Evolutionary conservation across 176 grass and related monocot genomes (phyloP).

Genomic region (Miscanthus lutarioriparius): DNA sequence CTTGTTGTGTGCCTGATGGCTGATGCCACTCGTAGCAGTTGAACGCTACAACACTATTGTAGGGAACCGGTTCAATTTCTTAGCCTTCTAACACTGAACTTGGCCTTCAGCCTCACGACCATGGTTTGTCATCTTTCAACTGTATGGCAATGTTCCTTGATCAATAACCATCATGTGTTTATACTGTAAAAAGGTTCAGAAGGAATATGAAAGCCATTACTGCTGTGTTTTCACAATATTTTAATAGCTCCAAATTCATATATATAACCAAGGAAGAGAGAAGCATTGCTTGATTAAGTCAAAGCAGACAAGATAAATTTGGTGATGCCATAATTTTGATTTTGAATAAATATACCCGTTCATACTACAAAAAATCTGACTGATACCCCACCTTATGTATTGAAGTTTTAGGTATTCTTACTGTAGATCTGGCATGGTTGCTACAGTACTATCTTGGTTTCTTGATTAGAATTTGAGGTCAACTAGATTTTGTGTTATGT

Average conservation of each 20-base stretch:
- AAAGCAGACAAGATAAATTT: not conserved
- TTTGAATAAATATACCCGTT: not conserved
- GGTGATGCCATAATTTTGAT: not conserved
- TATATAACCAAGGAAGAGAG: not conserved
- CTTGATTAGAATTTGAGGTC: too few species aligned
- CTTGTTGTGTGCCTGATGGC: not conserved
- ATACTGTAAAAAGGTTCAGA: not conserved
- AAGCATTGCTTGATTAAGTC: not conserved
- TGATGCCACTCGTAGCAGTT: not conserved
- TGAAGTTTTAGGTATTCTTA: too few species aligned
- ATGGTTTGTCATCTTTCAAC: not conserved
- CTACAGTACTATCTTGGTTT: too few species aligned
- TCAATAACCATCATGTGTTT: not conserved
- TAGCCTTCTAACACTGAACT: not conserved
- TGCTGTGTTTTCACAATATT: not conserved
- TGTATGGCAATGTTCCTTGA: not conserved
- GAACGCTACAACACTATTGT: not conserved
- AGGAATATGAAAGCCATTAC: not conserved
- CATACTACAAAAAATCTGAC: too few species aligned
- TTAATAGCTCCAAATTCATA: not conserved
- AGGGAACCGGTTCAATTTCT: not conserved
- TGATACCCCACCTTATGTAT: too few species aligned
- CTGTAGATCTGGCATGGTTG: not conserved
- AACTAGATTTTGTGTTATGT: too few species aligned
- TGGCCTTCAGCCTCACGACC: not conserved